These are phyloP conservation scores for Fusarium irregulare DNA, from an alignment of 2,329 filamentous ascomycete genomes.

Conservation along the genomic window DNA sequence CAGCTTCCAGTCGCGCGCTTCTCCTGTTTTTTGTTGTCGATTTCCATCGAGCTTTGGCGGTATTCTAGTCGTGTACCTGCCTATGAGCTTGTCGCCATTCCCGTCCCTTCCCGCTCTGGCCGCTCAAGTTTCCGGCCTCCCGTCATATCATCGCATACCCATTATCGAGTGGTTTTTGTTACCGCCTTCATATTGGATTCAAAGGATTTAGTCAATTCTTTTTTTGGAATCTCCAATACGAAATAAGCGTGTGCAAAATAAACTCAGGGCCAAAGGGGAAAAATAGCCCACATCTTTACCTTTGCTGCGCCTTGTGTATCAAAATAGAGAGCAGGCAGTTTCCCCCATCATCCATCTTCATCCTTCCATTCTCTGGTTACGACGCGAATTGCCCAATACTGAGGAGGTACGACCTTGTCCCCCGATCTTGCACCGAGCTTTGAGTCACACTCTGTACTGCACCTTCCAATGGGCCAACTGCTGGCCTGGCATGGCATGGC, in stretches of 20 bases:
- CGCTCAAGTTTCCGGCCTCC: constrained; percentile 41
- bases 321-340: constrained; percentile 8
- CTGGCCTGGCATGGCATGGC: constrained; percentile 25
- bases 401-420: constrained; percentile 30
- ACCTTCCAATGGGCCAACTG: constrained; percentile 15
- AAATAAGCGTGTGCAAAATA: constrained; percentile 21
- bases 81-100: constrained; percentile 40
- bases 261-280: not conserved
- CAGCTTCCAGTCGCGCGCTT: constrained; percentile 28
- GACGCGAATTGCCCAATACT: constrained; percentile 21
- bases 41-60: constrained; percentile 16
- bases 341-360: constrained; percentile 1
- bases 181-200: constrained; percentile 11
- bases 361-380: constrained; percentile 11
- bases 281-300: constrained; percentile 10
- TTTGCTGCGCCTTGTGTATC: constrained; percentile 23
- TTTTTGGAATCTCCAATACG: constrained; percentile 15
- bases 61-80: constrained; percentile 32
- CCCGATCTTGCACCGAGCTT: constrained; percentile 24
- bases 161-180: constrained; percentile 6
- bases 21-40: constrained; percentile 12
- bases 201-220: constrained; percentile 24
- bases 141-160: constrained; percentile 20
- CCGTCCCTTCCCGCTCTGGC: constrained; percentile 44
- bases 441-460: constrained; percentile 33